Conservation (phyloP, 257 asterid species). For the Solanum okadae region DNA sequence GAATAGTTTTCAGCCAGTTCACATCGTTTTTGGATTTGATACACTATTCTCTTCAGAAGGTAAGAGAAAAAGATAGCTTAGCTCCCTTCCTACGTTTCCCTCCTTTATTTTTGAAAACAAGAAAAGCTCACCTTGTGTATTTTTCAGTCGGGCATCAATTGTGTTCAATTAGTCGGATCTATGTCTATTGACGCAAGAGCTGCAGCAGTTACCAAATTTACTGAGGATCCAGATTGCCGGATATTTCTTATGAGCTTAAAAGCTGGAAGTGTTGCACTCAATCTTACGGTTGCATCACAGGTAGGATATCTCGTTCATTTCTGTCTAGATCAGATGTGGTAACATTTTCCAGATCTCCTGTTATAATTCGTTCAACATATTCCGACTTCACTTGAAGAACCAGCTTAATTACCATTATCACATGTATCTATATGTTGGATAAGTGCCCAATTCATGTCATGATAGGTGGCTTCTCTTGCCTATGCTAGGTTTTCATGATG, state of each 20-base stretch:
- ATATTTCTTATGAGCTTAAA: slow-evolving; percentile 87
- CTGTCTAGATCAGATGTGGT: not conserved
- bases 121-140: not conserved
- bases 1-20: slow-evolving; percentile 92
- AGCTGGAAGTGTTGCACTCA: slow-evolving; percentile 97
- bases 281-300: slow-evolving; percentile 92
- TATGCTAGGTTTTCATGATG: slow-evolving; percentile 79
- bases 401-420: not conserved
- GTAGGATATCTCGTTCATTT: slow-evolving; percentile 23
- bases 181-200: slow-evolving; percentile 88
- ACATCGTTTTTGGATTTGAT: slow-evolving; percentile 89
- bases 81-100: not conserved
- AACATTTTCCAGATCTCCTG: not conserved
- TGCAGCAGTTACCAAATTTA: slow-evolving; percentile 65
- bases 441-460: not conserved
- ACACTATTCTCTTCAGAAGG: slow-evolving; percentile 77
- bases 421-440: not conserved
- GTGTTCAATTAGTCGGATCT: slow-evolving; percentile 82
- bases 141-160: slow-evolving; percentile 65
- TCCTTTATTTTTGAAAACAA: not conserved
- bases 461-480: not conserved
- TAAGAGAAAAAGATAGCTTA: slow-evolving; percentile 6
- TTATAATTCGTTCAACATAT: not conserved
- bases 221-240: slow-evolving; percentile 70
- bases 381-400: not conserved